Base-by-base conservation (phyloP, 2,329 filamentous ascomycete species). In the Sordariomycetes sp. region DNA sequence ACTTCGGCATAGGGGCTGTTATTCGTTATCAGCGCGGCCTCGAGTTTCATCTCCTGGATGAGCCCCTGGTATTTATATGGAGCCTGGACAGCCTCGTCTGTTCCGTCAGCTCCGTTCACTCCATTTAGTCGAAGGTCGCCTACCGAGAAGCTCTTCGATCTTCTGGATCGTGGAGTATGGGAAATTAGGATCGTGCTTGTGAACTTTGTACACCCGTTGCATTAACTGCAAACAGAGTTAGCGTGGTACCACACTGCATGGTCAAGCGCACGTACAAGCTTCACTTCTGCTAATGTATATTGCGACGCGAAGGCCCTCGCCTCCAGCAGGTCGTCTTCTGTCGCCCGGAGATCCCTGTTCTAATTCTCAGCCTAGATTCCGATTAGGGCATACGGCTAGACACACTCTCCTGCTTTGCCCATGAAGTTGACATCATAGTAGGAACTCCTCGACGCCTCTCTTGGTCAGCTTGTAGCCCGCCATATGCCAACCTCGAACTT, bases 1-100 rank as follows among this genome's bases (percentile, higher is more conserved):
- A 80, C 78, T 64, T 81, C 78, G 25, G 79, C 72, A 62, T 82
- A 83, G 1, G 80, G 80, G 11, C 76, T 79, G 66, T 80, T 77
- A 63, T 76, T 77, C 25, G 72, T 76, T 60, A 80, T 77, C 37
- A 81, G 69, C 1, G 77, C 74, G 0, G 76, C 73, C 64, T 81
- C 76, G 1, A 79, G 70, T 65, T 79, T 81, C 69, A 80, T 79
- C 61, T 79, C 74, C n/a, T 70, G 65, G 55, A 81, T 77, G 28
- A 76, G 60, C 0, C 70, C 67, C n/a, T 66, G 63, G 57, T 77
- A 66, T 60, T 72, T 71, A 50, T 74, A 70, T n/a, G 74, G 74
- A 51, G 65, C 64, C 55, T 72, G 69, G 48, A 76, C 58, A 24
- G 66, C 65, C 79, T 81, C 76, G 81, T 80, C 67, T 79, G 76